Conservation (phyloP, 192 early-diverging fungal species). For the Piromyces sp. region DNA sequence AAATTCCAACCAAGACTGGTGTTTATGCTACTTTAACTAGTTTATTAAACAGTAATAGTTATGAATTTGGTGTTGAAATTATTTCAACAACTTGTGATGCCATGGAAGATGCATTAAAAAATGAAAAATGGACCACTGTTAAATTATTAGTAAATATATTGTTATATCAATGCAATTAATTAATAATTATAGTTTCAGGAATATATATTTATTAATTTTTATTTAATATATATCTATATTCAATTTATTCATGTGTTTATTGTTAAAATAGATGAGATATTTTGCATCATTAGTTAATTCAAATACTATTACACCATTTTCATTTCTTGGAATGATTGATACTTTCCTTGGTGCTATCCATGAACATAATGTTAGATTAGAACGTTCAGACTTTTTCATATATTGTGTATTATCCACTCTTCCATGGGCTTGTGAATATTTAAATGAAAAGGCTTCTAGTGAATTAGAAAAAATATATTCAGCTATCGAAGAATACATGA, state of each 20-base stretch:
- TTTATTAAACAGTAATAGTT: slow-evolving; percentile 58
- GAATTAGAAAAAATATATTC: slow-evolving; percentile 14
- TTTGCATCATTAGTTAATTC: slow-evolving; percentile 64
- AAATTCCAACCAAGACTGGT: slow-evolving; percentile 54
- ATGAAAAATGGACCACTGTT: slow-evolving; percentile 46
- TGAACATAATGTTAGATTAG: slow-evolving; percentile 24
- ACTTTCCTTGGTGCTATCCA: slow-evolving; percentile 38
- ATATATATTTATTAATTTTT: not conserved
- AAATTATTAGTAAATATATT: slow-evolving; percentile 60
- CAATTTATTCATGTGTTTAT: not conserved
- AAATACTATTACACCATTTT: slow-evolving; percentile 47
- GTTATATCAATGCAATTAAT: too few relatives aligned
- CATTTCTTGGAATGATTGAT: slow-evolving; percentile 46
- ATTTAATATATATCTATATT: not conserved
- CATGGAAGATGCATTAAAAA: slow-evolving; percentile 32
- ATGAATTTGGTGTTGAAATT: slow-evolving; percentile 41
- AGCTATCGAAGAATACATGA: slow-evolving; percentile 15
- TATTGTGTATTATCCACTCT: slow-evolving; percentile 56
- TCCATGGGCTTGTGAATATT: slow-evolving; percentile 40
- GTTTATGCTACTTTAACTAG: slow-evolving; percentile 69
- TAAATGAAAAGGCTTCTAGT: slow-evolving; percentile 27
- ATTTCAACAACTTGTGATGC: slow-evolving; percentile 32
- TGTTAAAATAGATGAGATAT: slow-evolving; percentile 28
- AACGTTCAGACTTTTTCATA: slow-evolving; percentile 48
- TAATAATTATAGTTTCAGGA: not conserved